Evolutionary conservation across 2,329 filamentous ascomycete genomes (phyloP), one percentile per base, ranked within the genome.

Genomic region (Colletotrichum lentis): DNA sequence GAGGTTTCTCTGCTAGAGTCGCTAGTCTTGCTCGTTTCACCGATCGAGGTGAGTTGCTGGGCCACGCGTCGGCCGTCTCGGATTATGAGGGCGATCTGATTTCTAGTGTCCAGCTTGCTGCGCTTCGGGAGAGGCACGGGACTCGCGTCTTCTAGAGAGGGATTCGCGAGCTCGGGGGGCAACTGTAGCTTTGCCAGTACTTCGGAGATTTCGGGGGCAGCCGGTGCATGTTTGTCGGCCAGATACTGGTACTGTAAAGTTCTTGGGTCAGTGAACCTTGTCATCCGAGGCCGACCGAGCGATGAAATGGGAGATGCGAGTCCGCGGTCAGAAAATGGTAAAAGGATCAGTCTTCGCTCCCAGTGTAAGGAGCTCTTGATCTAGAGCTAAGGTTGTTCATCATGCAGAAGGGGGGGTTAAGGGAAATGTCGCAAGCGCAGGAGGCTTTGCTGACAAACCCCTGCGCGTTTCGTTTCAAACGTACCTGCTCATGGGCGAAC

Each of bases 381-480:
- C 91, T 93, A 93, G 91, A 93, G 91, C 91, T 93, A 92, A 91
- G 77, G 77, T 74, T 74, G 75, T 72, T 81, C 79, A 82, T 84
- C 82, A 83, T 81, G 50, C 43, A 65, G 65, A 61, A 73, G 54
- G 61, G 57, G 41, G 62, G 50, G n/a, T n/a, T 63, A 62, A 53
- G 53, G 35, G 16, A 52, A 27, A 46, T 47, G 60, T 70, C 49
- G 63, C 67, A 63, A 54, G 39, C 27, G 41, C 41, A 41, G 20
- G 22, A 31, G 64, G 59, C 54, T 46, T 22, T 57, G 67, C 69
- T 70, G 65, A 70, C 62, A 71, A 69, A 69, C 66, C 66, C 46
- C n/a, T 43, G 22, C 22, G 31, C 46, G 62, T 69, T 60, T 66
- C 62, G 56, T 54, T 44, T 59, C 55, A 43, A 50, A 74, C 85